A percentile compares a stretch with the other conserved stretches of the same genome.
Conservation (phyloP, 192 early-diverging fungal species). For the Gonapodya prolifera region DNA sequence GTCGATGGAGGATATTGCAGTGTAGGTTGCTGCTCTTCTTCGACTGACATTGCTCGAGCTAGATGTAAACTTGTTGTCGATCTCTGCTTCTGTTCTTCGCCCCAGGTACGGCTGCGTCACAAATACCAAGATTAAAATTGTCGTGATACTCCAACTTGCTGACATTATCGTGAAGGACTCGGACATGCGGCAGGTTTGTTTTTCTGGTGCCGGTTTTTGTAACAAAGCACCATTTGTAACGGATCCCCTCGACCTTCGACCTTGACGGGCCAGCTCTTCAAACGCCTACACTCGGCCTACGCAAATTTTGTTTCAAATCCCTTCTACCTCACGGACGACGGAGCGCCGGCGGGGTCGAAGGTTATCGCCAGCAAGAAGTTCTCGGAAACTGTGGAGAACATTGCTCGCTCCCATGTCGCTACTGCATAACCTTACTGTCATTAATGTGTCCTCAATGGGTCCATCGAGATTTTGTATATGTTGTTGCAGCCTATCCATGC, state of each 20-base stretch:
- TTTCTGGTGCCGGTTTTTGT: no score
- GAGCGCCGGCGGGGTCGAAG: not conserved
- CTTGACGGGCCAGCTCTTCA: not conserved
- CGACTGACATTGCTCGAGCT: no score
- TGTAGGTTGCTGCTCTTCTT: not conserved
- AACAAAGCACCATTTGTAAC: no score
- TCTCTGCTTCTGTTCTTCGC: not conserved
- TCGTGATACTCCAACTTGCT: not conserved
- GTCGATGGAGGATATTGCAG: conserved; percentile 2
- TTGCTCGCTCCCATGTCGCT: not conserved
- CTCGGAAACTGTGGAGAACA: not conserved
- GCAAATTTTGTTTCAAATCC: conserved; percentile 3
- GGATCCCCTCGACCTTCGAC: not conserved
- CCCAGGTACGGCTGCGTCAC: not conserved
- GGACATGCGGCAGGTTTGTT: not conserved
- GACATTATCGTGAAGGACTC: not conserved
- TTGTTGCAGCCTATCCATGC: no score
- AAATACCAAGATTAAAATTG: conserved; percentile 2
- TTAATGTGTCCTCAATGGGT: no score
- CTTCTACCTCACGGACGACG: not conserved
- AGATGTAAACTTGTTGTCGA: not conserved
- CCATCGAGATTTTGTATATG: no score
- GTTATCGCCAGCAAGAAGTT: not conserved
- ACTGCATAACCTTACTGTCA: no score
- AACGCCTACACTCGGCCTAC: not conserved